Conservation (phyloP, 306 rosid species). For the Dalbergia oliveri region DNA sequence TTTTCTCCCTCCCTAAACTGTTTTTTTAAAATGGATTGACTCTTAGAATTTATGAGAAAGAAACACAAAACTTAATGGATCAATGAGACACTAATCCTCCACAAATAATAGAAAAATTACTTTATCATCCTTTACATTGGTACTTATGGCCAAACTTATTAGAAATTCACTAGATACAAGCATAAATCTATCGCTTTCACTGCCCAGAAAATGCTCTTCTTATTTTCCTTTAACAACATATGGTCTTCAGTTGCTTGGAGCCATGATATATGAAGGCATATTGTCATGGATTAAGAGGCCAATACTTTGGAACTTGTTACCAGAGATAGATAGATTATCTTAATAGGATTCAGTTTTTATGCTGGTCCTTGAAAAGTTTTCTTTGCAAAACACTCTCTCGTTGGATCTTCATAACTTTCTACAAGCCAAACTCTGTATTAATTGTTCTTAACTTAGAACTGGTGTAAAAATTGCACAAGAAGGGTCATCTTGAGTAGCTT, state of each 20-base stretch:
- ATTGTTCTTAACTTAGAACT: background rate
- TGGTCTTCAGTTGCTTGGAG: background rate
- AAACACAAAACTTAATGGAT: constrained; percentile 21
- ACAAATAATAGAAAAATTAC: background rate
- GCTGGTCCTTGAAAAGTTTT: background rate
- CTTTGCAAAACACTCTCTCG: too few relatives aligned
- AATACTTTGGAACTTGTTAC: background rate
- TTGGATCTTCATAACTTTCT: background rate
- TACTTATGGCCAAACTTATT: constrained; percentile 9
- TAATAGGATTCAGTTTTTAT: constrained; percentile 11
- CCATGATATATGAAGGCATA: constrained; percentile 6
- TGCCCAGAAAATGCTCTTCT: constrained; percentile 28
- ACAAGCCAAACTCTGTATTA: background rate
- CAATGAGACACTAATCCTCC: constrained; percentile 11
- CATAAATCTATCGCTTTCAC: constrained; percentile 1
- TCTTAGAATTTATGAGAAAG: background rate
- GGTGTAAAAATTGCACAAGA: background rate
- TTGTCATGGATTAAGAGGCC: background rate
- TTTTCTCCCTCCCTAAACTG: too few relatives aligned
- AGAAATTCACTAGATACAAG: background rate
- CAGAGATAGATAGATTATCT: background rate
- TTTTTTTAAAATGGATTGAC: background rate
- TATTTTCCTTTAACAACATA: constrained; percentile 17
- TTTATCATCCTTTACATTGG: constrained; percentile 11
- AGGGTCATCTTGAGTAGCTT: background rate